A percentile compares a stretch with the other conserved stretches of the same genome.
phyloP scores from a whole-genome alignment of 2,329 filamentous ascomycete genomes.

The Daldinia sp. region DNA sequence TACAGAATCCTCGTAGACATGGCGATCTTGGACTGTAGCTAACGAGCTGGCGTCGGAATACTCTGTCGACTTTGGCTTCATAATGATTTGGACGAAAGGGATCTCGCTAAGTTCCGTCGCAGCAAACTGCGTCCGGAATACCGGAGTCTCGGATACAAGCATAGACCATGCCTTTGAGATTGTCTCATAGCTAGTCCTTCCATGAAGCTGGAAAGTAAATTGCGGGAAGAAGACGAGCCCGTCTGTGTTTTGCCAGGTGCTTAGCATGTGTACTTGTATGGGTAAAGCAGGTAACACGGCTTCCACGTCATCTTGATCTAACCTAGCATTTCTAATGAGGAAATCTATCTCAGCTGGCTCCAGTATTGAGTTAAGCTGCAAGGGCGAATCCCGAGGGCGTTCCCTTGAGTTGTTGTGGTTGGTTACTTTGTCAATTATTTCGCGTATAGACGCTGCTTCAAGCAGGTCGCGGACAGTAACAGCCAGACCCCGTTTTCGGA shows the following conservation, averaged over 20 bases:
- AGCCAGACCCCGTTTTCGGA: slow-evolving; percentile 72
- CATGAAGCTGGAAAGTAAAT: slow-evolving; percentile 71
- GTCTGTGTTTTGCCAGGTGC: slow-evolving; percentile 75
- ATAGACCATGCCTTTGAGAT: slow-evolving; percentile 71
- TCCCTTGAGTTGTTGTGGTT: background rate
- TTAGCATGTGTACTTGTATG: slow-evolving; percentile 85
- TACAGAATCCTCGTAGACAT: slow-evolving; percentile 41
- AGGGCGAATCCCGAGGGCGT: background rate
- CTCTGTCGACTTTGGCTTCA: slow-evolving; percentile 56
- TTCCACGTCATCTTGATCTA: slow-evolving; percentile 64
- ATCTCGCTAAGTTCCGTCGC: slow-evolving; percentile 59
- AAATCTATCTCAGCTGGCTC: slow-evolving; percentile 53
- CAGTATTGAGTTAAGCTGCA: slow-evolving; percentile 47
- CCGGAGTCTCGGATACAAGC: slow-evolving; percentile 67
- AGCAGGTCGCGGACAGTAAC: slow-evolving; percentile 80
- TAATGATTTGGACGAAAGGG: slow-evolving; percentile 74
- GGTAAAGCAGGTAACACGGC: slow-evolving; percentile 75
- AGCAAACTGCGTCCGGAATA: slow-evolving; percentile 77
- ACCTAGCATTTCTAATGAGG: slow-evolving; percentile 56
- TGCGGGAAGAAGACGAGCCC: slow-evolving; percentile 79
- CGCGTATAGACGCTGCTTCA: slow-evolving; percentile 70
- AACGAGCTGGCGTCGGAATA: slow-evolving; percentile 31
- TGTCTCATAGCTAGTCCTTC: slow-evolving; percentile 52
- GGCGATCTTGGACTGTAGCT: slow-evolving; percentile 37
- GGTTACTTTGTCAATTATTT: slow-evolving; percentile 64